Evolutionary conservation across 371 early-diverging fungal genomes (phyloP).

Genomic region (Thermomucor indicae-seudaticae): DNA sequence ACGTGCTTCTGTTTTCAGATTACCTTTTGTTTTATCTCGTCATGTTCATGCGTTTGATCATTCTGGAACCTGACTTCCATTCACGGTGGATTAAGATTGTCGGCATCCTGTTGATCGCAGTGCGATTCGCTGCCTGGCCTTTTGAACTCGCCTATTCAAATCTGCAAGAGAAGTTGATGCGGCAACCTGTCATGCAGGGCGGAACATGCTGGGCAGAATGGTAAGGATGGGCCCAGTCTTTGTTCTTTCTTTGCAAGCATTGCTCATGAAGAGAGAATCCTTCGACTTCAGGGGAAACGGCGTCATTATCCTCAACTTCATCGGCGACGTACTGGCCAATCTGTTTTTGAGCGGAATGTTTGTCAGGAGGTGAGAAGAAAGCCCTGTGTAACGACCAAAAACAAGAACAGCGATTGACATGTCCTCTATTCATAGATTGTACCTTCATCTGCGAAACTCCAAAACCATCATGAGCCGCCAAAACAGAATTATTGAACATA

Average conservation of each 20-base stretch:
- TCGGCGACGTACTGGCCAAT: constrained; percentile 41
- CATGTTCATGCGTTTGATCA: constrained; percentile 42
- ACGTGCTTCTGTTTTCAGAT: constrained; percentile 2
- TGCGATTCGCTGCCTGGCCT: constrained; percentile 48
- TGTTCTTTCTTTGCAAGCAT: background rate
- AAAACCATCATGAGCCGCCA: constrained; percentile 23
- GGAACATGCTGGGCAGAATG: constrained; percentile 42
- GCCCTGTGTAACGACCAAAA: background rate
- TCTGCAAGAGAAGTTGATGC: constrained; percentile 13
- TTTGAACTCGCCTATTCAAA: constrained; percentile 32
- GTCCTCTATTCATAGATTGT: constrained; percentile 15
- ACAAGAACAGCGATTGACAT: background rate
- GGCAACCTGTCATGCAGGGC: constrained; percentile 6
- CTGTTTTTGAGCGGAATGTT: constrained; percentile 48
- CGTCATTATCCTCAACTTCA: constrained; percentile 40
- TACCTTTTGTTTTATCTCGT: constrained; percentile 27
- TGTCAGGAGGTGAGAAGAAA: constrained; percentile 24
- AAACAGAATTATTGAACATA: constrained; percentile 28
- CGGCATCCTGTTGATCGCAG: constrained; percentile 24
- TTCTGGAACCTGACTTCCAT: constrained; percentile 29
- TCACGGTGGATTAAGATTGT: constrained; percentile 34
- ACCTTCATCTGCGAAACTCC: constrained; percentile 26
- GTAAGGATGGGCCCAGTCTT: constrained; percentile 13
- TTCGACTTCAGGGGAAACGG: constrained; percentile 27
- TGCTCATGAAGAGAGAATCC: background rate